A percentile compares a stretch with the other conserved stretches of the same genome.
These are phyloP conservation scores for Domatiomyces catenatus DNA, from an alignment of 2,329 filamentous ascomycete genomes.

Conservation along the genomic window DNA sequence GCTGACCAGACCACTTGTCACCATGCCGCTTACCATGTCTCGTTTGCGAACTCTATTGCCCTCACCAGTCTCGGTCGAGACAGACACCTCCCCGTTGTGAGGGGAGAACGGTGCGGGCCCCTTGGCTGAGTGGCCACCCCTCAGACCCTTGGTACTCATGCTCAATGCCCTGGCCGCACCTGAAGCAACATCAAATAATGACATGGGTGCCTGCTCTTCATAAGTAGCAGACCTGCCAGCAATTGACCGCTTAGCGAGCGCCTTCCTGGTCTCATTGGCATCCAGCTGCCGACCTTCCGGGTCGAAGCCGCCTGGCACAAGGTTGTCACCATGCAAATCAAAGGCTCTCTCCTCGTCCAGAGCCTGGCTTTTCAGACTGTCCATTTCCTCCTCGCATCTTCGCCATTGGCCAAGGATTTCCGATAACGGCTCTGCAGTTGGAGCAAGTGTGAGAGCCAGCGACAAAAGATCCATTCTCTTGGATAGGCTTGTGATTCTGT, in stretches of 20 bases:
- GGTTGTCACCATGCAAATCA: constrained; percentile 38
- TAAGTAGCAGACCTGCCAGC: constrained; percentile 12
- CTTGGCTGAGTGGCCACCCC: constrained; percentile 2
- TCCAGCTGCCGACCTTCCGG: constrained; percentile 30
- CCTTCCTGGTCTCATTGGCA: constrained; percentile 28
- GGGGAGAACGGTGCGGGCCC: no score
- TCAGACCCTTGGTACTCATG: constrained; percentile 25
- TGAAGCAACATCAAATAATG: constrained; percentile 37
- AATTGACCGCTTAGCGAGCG: constrained; percentile 24
- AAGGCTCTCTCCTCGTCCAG: constrained; percentile 41
- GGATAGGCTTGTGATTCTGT: constrained; percentile 40
- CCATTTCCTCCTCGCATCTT: constrained; percentile 46
- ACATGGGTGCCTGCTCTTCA: constrained; percentile 34
- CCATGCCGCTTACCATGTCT: constrained; percentile 47
- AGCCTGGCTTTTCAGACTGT: constrained; percentile 38
- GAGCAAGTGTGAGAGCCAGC: constrained; percentile 45
- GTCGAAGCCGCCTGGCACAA: constrained; percentile 30
- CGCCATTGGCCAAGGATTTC: constrained; percentile 50
- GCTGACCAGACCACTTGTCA: constrained; percentile 45
- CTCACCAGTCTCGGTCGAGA: constrained; percentile 4
- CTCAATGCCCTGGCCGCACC: constrained; percentile 34
- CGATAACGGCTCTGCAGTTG: constrained; percentile 38
- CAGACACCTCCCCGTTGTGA: not conserved
- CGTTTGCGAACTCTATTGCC: constrained; percentile 29
- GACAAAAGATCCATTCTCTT: constrained; percentile 52